A percentile compares a stretch with the other conserved stretches of the same genome.
phyloP scores from a whole-genome alignment of 306 rosid genomes.

The Amphicarpaea edgeworthii region DNA sequence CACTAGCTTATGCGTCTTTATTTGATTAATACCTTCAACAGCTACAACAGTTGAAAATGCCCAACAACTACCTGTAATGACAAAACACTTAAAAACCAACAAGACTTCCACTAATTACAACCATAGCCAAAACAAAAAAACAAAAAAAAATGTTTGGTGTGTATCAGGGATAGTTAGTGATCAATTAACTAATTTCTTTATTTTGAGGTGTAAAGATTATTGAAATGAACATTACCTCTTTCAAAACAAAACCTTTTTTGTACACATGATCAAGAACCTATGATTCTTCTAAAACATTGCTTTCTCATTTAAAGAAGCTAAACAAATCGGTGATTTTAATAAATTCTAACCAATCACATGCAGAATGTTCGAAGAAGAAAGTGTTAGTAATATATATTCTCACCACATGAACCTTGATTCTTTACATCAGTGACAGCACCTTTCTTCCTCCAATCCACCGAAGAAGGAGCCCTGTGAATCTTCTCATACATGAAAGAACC shows the following conservation, averaged over 20 bases:
- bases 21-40: conserved; percentile 66
- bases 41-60: conserved; percentile 63
- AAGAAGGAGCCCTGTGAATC: conserved; percentile 39
- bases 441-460: conserved; percentile 64
- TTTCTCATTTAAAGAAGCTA: neutral
- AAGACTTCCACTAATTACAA: neutral
- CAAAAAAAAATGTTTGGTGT: neutral
- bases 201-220: neutral
- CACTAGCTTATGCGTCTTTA: conserved; percentile 54
- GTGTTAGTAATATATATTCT: neutral
- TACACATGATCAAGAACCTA: neutral
- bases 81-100: neutral
- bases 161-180: neutral
- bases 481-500: conserved; percentile 52
- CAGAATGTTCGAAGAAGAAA: too few relatives aligned
- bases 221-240: neutral
- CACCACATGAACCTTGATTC: conserved; percentile 69
- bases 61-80: conserved; percentile 66
- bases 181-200: neutral
- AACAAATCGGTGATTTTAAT: too few relatives aligned
- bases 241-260: neutral
- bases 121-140: neutral
- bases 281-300: too few relatives aligned
- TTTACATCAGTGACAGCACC: conserved; percentile 59
- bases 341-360: too few relatives aligned